Evolutionary conservation across 2,329 filamentous ascomycete species (phyloP).

Genomic region (Hysterium pulicare): DNA sequence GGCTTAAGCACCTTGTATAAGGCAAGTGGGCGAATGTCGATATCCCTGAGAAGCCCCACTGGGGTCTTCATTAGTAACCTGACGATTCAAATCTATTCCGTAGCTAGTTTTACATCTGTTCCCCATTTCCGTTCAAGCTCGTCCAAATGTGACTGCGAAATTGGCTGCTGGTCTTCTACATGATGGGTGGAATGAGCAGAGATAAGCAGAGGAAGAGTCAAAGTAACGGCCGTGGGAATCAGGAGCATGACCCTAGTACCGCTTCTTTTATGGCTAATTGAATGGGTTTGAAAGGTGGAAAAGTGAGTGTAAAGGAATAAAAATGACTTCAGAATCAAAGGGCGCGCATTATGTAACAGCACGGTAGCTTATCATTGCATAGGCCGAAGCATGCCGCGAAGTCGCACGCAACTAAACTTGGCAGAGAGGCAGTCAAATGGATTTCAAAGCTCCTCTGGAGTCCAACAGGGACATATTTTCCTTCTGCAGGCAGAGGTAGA

Average conservation of each 20-base stretch:
- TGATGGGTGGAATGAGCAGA: slow-evolving; percentile 28
- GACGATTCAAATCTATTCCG: not conserved
- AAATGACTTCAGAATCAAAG: too few relatives aligned
- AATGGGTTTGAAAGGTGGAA: not conserved
- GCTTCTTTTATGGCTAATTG: slow-evolving; percentile 8
- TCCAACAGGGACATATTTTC: too few relatives aligned
- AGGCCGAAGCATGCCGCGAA: too few relatives aligned
- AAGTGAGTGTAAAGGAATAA: not conserved
- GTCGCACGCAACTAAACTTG: too few relatives aligned
- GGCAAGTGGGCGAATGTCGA: slow-evolving; percentile 51
- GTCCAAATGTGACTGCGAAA: slow-evolving; percentile 29
- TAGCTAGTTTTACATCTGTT: slow-evolving; percentile 32
- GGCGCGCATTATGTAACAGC: slow-evolving; percentile 29
- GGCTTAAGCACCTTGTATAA: slow-evolving; percentile 47
- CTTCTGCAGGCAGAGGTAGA: too few relatives aligned
- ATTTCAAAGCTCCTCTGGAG: too few relatives aligned
- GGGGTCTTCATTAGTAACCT: slow-evolving; percentile 20
- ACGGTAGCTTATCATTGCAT: too few relatives aligned
- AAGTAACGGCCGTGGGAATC: slow-evolving; percentile 3
- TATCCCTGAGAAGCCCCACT: slow-evolving; percentile 70
- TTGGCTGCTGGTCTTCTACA: slow-evolving; percentile 21
- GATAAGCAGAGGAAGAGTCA: slow-evolving; percentile 14
- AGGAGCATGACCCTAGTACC: slow-evolving; percentile 1
- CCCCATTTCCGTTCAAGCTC: slow-evolving; percentile 40
- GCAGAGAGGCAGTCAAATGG: too few relatives aligned